Conservation (phyloP, 164 flowering plant genomes). For the Tetracentron sinense region DNA sequence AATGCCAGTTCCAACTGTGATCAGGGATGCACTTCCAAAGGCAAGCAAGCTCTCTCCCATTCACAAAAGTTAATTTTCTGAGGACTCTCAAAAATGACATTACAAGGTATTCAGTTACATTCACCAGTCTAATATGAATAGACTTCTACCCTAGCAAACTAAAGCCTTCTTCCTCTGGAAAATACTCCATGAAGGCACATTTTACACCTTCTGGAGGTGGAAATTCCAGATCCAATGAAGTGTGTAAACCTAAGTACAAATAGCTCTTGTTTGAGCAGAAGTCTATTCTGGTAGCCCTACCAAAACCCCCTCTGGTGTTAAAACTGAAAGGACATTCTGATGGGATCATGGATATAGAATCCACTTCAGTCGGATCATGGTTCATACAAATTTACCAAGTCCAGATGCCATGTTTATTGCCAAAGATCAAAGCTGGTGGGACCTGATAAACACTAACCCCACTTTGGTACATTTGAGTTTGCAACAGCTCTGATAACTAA, state of each 20-base stretch:
- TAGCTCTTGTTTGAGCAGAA: neutral
- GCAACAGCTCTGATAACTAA: neutral
- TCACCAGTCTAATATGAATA: neutral
- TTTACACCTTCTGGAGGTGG: neutral
- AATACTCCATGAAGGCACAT: neutral
- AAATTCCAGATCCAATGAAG: too few species aligned
- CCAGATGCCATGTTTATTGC: neutral
- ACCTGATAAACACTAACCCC: neutral
- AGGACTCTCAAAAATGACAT: neutral
- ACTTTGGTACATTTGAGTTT: neutral
- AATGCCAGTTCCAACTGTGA: slow-evolving; percentile 65
- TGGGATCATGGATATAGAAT: neutral
- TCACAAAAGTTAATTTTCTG: neutral
- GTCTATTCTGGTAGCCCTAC: neutral
- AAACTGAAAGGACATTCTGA: neutral
- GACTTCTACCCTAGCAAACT: neutral
- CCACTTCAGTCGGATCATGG: neutral
- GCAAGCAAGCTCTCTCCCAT: slow-evolving; percentile 27
- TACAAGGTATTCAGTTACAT: neutral
- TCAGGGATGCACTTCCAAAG: slow-evolving; percentile 70
- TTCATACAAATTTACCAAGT: neutral
- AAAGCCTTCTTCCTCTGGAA: neutral
- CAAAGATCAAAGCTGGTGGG: neutral
- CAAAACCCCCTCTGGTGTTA: neutral
- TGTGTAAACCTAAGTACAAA: neutral